Percentiles rank a stretch among this genome's conserved stretches.
phyloP scores from a whole-genome alignment of 257 asterid genomes.

The Ocimum tenuiflorum region DNA sequence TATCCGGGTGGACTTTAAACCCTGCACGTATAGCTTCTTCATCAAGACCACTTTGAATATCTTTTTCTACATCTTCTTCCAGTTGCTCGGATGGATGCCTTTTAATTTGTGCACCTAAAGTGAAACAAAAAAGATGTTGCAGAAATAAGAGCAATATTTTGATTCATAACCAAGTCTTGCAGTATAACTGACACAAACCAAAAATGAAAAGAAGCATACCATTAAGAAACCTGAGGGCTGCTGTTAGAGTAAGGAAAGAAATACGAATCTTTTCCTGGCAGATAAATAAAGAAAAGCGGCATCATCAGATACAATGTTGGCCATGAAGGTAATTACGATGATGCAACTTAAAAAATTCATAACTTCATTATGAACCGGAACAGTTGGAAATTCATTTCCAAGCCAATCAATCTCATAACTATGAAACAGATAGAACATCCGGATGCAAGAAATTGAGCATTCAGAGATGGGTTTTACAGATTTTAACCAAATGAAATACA shows the following conservation, averaged over 20 bases:
- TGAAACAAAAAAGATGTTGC: conserved; percentile 5
- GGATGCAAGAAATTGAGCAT: not conserved
- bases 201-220: conserved; percentile 43
- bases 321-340: not conserved
- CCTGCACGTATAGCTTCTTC: conserved; percentile 79
- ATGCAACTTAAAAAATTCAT: not conserved
- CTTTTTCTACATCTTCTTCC: conserved; percentile 36
- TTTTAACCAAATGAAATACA: not conserved
- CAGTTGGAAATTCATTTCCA: not conserved
- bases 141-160: conserved; percentile 1
- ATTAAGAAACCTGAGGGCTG: conserved; percentile 77
- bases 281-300: conserved; percentile 14
- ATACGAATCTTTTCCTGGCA: conserved; percentile 73
- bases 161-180: not conserved
- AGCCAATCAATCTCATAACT: not conserved
- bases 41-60: conserved; percentile 43
- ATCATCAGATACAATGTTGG: conserved; percentile 8
- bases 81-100: conserved; percentile 12
- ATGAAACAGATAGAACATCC: not conserved
- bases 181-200: conserved; percentile 3
- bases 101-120: conserved; percentile 39
- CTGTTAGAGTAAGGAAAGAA: conserved; percentile 59
- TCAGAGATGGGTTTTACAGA: not conserved
- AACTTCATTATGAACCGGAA: not conserved
- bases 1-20: conserved; percentile 68